Conservation (phyloP, 2,329 filamentous ascomycete species). For the Ascochyta clinopodiicola region DNA sequence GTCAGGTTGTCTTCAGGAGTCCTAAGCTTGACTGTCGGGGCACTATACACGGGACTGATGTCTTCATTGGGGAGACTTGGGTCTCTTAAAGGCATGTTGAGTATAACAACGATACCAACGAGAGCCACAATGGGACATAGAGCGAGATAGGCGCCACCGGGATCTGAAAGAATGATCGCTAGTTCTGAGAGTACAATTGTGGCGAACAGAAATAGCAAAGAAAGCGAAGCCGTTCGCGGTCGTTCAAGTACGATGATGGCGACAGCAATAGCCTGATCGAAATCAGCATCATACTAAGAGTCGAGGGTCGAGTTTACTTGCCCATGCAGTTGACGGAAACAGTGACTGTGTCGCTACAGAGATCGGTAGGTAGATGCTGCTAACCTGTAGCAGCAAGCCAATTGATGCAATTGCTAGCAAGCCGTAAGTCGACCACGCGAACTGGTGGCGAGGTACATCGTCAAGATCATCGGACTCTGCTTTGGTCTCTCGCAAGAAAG, state of each 20-base stretch:
- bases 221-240: constrained; percentile 51
- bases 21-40: constrained; percentile 66
- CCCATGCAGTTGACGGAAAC: constrained; percentile 45
- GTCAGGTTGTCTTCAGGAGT: constrained; percentile 80
- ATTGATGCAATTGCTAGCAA: constrained; percentile 34
- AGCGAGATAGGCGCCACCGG: constrained; percentile 40
- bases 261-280: constrained; percentile 42
- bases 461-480: constrained; percentile 40
- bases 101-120: constrained; percentile 59
- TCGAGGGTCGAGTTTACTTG: constrained; percentile 18
- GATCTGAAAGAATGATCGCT: constrained; percentile 25
- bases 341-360: constrained; percentile 22
- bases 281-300: constrained; percentile 17
- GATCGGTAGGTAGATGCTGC: constrained; percentile 16
- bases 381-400: constrained; percentile 37
- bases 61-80: constrained; percentile 59
- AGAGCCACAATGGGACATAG: constrained; percentile 52
- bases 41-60: constrained; percentile 65
- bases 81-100: constrained; percentile 74
- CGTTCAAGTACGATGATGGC: constrained; percentile 48
- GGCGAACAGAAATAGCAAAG: constrained; percentile 48
- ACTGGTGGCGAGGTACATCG: constrained; percentile 34
- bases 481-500: constrained; percentile 55
- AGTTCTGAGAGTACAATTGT: constrained; percentile 45
- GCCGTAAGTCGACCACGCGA: constrained; percentile 34